Evolutionary conservation across 2,329 filamentous ascomycete genomes (phyloP).

Genomic region (Domatiomyces globalis): DNA sequence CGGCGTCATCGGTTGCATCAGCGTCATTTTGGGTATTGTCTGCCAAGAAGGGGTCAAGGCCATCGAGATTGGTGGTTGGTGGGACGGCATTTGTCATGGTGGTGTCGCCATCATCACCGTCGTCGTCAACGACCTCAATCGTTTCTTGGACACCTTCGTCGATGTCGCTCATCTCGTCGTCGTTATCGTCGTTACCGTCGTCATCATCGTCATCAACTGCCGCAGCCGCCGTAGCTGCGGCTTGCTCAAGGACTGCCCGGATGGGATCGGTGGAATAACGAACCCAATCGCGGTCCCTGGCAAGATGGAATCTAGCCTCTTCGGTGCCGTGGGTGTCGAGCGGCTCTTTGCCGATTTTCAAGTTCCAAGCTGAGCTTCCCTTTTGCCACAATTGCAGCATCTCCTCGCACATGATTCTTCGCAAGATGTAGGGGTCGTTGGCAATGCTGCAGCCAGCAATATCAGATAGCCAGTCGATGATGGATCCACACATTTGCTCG

Average conservation of each 20-base stretch:
- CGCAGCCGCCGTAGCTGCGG: conserved; percentile 25
- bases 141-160: conserved; percentile 11
- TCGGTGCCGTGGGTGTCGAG: conserved; percentile 67
- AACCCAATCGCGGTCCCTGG: conserved; percentile 1
- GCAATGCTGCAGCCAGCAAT: conserved; percentile 81
- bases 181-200: conserved; percentile 24
- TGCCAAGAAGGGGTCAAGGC: not conserved
- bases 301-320: conserved; percentile 25
- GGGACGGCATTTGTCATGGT: not conserved
- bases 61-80: not conserved
- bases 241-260: conserved; percentile 24
- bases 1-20: conserved; percentile 26
- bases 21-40: not conserved
- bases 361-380: conserved; percentile 71
- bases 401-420: conserved; percentile 77
- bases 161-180: conserved; percentile 17
- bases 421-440: conserved; percentile 61
- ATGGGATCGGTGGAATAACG: conserved; percentile 27
- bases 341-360: conserved; percentile 59
- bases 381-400: conserved; percentile 75
- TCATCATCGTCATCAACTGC: conserved; percentile 36
- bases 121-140: conserved; percentile 9
- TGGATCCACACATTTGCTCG: conserved; percentile 96
- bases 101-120: not conserved
- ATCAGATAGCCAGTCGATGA: conserved; percentile 90